phyloP scores from a whole-genome alignment of 2,329 filamentous ascomycete genomes.

The Coleophoma crateriformis region DNA sequence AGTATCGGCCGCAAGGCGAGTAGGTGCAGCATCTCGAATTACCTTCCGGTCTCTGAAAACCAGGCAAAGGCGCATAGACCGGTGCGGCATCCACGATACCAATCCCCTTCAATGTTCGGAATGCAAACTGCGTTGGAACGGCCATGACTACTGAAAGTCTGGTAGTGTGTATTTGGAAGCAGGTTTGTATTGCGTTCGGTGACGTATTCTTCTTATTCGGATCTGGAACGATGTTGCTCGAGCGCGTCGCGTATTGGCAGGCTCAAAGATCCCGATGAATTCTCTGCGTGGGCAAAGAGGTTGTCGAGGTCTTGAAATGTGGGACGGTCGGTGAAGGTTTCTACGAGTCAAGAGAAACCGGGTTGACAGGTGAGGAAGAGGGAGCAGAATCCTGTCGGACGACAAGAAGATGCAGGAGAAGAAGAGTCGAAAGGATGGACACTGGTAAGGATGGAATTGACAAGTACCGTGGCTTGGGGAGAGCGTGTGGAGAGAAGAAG shows the following conservation, averaged over 20 bases:
- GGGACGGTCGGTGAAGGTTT: conserved; percentile 8
- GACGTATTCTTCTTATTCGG: too few species aligned
- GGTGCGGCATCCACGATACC: conserved; percentile 89
- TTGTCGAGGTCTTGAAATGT: not conserved
- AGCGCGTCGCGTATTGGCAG: not conserved
- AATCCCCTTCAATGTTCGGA: conserved; percentile 94
- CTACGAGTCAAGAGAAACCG: not conserved
- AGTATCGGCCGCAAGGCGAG: conserved; percentile 92
- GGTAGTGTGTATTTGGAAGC: conserved; percentile 28
- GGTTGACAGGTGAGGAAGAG: not conserved
- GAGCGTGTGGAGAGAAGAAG: conserved; percentile 7
- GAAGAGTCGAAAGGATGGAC: conserved; percentile 10
- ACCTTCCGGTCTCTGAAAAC: conserved; percentile 83
- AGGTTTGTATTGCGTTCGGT: conserved; percentile 10
- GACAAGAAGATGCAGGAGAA: conserved; percentile 4
- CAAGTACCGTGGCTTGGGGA: conserved; percentile 10
- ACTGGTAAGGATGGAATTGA: conserved; percentile 9
- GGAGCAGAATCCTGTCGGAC: not conserved
- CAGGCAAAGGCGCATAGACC: conserved; percentile 77
- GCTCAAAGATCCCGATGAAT: not conserved
- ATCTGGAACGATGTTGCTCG: not conserved
- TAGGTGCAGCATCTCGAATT: conserved; percentile 93
- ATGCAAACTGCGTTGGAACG: conserved; percentile 89
- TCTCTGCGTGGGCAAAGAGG: not conserved
- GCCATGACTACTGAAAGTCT: conserved; percentile 95